Conservation (phyloP, 495 filamentous ascomycete genomes). For the Penicillium desertorum region DNA sequence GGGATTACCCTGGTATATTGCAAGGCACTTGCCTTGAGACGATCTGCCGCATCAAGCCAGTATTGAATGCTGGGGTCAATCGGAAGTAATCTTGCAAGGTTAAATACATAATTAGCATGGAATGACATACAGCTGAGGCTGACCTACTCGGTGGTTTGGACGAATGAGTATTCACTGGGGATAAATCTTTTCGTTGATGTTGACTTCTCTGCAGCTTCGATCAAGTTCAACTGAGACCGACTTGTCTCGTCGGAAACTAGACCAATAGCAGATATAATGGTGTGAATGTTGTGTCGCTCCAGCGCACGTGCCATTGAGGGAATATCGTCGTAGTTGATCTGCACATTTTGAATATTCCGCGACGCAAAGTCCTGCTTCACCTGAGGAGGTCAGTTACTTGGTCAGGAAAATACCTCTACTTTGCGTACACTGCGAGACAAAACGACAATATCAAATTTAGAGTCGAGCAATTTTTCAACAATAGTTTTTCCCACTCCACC, state of each 20-base stretch:
- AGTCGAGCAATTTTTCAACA: constrained; percentile 43
- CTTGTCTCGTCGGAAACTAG: constrained; percentile 37
- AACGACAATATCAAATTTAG: constrained; percentile 45
- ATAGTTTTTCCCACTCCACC: constrained; percentile 53
- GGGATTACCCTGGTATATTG: constrained; percentile 50
- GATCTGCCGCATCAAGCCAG: constrained; percentile 35
- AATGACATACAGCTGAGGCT: neutral
- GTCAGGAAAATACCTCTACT: constrained; percentile 7
- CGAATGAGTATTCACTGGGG: constrained; percentile 49
- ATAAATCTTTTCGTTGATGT: constrained; percentile 46
- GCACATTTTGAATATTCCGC: constrained; percentile 19
- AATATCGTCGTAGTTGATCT: constrained; percentile 47
- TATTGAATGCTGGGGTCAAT: constrained; percentile 40
- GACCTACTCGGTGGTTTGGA: constrained; percentile 38
- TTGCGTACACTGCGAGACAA: constrained; percentile 37
- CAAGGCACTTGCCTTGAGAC: constrained; percentile 32
- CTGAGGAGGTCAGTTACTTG: constrained; percentile 17
- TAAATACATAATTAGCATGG: neutral
- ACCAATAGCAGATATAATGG: constrained; percentile 51
- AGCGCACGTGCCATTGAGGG: constrained; percentile 37
- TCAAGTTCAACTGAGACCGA: constrained; percentile 45
- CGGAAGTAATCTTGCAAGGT: constrained; percentile 25
- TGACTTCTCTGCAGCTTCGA: constrained; percentile 50
- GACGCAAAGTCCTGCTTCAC: constrained; percentile 13
- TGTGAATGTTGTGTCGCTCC: constrained; percentile 49